phyloP scores from a whole-genome alignment of 441 rosid species.

The Gossypium trilobum region DNA sequence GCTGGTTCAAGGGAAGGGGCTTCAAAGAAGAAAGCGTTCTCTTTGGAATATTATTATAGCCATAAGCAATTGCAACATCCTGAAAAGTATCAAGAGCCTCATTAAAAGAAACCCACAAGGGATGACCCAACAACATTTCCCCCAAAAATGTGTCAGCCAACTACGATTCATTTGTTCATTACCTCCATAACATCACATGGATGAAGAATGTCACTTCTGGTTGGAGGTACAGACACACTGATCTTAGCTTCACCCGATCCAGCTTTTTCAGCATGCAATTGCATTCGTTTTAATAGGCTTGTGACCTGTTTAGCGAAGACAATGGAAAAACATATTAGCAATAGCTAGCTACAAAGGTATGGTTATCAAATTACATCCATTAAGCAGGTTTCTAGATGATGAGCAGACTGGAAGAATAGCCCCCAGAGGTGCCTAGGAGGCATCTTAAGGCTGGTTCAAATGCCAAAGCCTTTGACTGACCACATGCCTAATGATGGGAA shows the following conservation, averaged over 20 bases:
- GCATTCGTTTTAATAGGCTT: slow-evolving; percentile 71
- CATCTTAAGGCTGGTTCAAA: too few species aligned
- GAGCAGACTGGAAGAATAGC: too few species aligned
- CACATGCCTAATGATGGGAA: too few species aligned
- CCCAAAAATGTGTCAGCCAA: neutral
- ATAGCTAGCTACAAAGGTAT: neutral
- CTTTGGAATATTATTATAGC: slow-evolving; percentile 69
- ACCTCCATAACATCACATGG: slow-evolving; percentile 99
- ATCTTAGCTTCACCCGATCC: slow-evolving; percentile 32
- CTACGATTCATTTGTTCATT: slow-evolving; percentile 3
- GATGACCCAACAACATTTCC: neutral
- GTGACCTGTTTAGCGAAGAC: slow-evolving; percentile 47
- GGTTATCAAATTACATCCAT: neutral
- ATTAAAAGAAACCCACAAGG: slow-evolving; percentile 8
- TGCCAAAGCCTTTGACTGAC: too few species aligned
- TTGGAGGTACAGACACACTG: slow-evolving; percentile 71
- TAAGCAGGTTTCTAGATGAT: too few species aligned
- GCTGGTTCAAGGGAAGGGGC: slow-evolving; percentile 70
- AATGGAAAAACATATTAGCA: neutral
- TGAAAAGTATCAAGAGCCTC: slow-evolving; percentile 20
- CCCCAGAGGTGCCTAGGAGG: too few species aligned
- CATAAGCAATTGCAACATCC: slow-evolving; percentile 98
- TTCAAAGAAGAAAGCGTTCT: slow-evolving; percentile 55
- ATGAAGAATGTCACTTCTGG: slow-evolving; percentile 89
- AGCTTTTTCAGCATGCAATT: slow-evolving; percentile 49